Base-by-base conservation (phyloP, 805 yeast species). In the Cyberlindnera euphorbiae region DNA sequence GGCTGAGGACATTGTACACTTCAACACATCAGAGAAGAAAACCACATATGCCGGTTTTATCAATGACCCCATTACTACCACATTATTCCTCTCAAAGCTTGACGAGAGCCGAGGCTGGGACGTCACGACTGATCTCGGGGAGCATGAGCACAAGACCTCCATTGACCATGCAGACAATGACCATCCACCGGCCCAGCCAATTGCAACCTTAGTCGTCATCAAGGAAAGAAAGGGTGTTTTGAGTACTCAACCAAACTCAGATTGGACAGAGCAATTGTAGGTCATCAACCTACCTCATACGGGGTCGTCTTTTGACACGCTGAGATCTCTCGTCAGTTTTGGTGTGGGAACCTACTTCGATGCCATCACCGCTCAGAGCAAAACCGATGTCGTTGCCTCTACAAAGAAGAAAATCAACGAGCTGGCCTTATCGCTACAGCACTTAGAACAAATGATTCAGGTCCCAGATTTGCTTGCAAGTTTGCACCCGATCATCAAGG, bases 311-410 rank as follows among this genome's bases (percentile, higher is more conserved):
- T 70, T 71, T 39, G 82, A 79, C 32, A 64, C 68, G 18, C 51
- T 88, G n/a, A 67, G 77, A 46, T 63, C 76, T 0, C 58, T 89
- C 18, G 57, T 87, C 16, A 71, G 70, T 35, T 60, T 73, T 26
- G 94, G 88, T 2, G 63, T 87, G 16, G 67, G 77, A 0, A 85
- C 93, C 0, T 76, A 79, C 45, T 81, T 88, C 51, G 85, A 83
- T 29, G 65, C 72, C 8, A 54, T 73, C 33, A 46, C 62, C 15
- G 38, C 48, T 21, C 36, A 47, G 30, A 35, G 44, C 40, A 45
- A 44, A 14, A 47, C 60, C 4, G 69, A 62, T 1, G 56, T 66
- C 0, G 59, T 77, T 6, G 55, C 62, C 3, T 52, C 63, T 4
- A 69, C 87, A 1, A 76, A 77, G 45, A 77, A 72, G 54, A 82